phyloP scores from a whole-genome alignment of 805 yeast species.

The Saccharomycopsis fodiens region DNA sequence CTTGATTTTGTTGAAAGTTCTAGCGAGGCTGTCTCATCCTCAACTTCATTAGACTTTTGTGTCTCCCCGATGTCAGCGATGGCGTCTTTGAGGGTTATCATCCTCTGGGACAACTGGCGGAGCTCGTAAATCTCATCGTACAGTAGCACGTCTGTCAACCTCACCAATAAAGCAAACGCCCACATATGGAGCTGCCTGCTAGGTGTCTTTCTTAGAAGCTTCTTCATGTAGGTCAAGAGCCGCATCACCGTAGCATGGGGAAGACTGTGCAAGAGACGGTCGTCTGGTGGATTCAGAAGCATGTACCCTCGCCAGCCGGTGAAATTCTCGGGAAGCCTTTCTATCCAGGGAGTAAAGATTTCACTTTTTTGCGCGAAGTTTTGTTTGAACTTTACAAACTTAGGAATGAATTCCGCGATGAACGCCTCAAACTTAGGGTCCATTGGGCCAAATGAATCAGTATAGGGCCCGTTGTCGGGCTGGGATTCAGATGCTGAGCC shows the following conservation, averaged over 20 bases:
- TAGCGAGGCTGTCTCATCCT: no score
- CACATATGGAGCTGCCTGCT: constrained; percentile 13
- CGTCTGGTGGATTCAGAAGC: constrained; percentile 12
- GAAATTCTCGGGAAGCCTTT: constrained; percentile 17
- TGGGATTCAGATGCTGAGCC: no score
- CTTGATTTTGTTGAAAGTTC: no score
- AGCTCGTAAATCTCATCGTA: constrained; percentile 15
- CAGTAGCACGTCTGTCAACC: constrained; percentile 14
- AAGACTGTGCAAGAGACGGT: constrained; percentile 1
- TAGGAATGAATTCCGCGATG: not conserved
- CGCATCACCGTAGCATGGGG: constrained; percentile 9
- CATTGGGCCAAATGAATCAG: no score
- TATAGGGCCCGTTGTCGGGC: no score
- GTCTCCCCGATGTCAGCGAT: no score
- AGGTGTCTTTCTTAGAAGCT: constrained; percentile 11
- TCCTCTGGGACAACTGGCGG: constrained; percentile 11
- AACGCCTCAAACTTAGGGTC: not conserved
- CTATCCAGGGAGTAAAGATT: not conserved
- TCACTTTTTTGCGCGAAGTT: not conserved
- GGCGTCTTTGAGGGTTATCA: not conserved
- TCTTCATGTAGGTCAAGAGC: constrained; percentile 19
- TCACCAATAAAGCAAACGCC: constrained; percentile 11
- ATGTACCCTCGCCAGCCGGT: constrained; percentile 20
- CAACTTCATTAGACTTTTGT: not conserved
- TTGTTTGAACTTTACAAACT: constrained; percentile 3